These are phyloP conservation scores for Dissophora ornata DNA, from an alignment of 192 early-diverging fungal genomes.

Conservation along the genomic window DNA sequence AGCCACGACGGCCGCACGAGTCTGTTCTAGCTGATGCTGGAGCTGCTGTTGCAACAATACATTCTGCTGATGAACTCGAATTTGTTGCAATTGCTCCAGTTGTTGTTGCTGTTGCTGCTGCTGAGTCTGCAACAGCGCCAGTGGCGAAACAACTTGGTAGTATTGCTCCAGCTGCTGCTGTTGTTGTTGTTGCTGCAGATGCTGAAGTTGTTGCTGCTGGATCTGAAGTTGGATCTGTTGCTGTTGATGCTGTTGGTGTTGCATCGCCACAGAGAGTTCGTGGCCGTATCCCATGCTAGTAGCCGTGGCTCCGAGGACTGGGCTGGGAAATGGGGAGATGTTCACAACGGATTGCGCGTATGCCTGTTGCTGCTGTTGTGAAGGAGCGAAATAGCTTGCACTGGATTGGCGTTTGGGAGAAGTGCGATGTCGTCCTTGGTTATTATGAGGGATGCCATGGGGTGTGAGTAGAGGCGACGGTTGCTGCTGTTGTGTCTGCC, in stretches of 20 bases:
- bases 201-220: constrained; percentile 38
- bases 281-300: neutral
- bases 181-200: constrained; percentile 25
- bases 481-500: constrained; percentile 8
- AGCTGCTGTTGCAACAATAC: constrained; percentile 34
- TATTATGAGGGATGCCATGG: neutral
- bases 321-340: constrained; percentile 28
- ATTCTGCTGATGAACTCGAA: constrained; percentile 32
- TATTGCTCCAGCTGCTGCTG: constrained; percentile 12
- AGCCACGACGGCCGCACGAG: constrained; percentile 14
- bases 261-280: constrained; percentile 34
- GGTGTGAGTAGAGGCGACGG: constrained; percentile 20
- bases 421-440: constrained; percentile 12
- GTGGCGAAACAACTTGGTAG: constrained; percentile 1
- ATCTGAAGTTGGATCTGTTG: constrained; percentile 33
- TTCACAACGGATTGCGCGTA: neutral
- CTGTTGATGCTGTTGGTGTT: constrained; percentile 39
- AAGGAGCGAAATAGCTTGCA: constrained; percentile 17
- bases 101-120: constrained; percentile 16
- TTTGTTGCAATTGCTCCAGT: constrained; percentile 29
- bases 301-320: constrained; percentile 15
- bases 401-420: constrained; percentile 17
- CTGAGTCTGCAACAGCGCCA: constrained; percentile 16
- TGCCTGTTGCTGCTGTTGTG: constrained; percentile 10
- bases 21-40: constrained; percentile 40